Conservation (phyloP, 164 flowering plant species). For the Echeveria elegans region DNA sequence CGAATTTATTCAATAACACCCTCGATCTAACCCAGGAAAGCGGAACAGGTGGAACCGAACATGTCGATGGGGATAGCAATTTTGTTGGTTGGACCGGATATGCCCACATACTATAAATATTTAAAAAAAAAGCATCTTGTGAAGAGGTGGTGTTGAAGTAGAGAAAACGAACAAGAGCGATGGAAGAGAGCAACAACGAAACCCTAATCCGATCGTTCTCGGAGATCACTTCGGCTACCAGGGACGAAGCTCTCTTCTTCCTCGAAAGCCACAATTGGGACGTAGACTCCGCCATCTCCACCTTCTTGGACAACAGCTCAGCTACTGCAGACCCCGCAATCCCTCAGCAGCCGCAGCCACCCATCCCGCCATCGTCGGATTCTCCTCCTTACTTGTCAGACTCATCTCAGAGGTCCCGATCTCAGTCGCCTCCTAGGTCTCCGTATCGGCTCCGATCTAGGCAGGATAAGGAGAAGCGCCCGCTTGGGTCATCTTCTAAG, state of each 20-base stretch:
- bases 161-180: too few species aligned
- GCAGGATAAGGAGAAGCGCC: too few species aligned
- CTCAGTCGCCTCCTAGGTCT: conserved; percentile 28
- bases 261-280: conserved; percentile 51
- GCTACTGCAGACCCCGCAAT: conserved; percentile 11
- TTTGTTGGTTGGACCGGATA: too few species aligned
- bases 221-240: conserved; percentile 40
- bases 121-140: too few species aligned
- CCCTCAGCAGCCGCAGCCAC: conserved; percentile 12
- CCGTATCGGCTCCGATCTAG: conserved; percentile 27
- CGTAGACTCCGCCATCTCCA: conserved; percentile 56
- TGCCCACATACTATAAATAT: too few species aligned
- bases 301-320: conserved; percentile 35
- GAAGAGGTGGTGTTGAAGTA: too few species aligned
- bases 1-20: too few species aligned
- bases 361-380: conserved; percentile 26
- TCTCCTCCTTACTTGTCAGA: conserved; percentile 25
- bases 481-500: conserved; percentile 10
- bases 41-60: too few species aligned
- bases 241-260: conserved; percentile 43
- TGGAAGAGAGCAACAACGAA: conserved; percentile 9
- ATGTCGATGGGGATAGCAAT: too few species aligned
- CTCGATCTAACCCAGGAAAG: too few species aligned
- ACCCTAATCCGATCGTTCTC: conserved; percentile 31
- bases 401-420: conserved; percentile 17